These are phyloP conservation scores for Laburnicola sp. DNA, from an alignment of 2,329 filamentous ascomycete species.

Conservation along the genomic window DNA sequence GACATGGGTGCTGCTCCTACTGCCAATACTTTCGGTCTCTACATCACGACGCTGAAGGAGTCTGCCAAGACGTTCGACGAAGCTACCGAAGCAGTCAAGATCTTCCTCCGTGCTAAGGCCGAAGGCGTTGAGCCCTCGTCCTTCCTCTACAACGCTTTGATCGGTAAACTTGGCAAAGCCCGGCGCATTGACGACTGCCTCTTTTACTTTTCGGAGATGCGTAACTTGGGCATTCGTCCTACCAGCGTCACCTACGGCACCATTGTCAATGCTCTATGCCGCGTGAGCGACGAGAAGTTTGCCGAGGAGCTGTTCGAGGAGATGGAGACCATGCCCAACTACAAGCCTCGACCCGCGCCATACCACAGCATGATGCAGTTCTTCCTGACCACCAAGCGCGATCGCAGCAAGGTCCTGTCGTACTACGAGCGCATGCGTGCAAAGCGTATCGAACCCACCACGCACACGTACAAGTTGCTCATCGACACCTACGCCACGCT, in stretches of 20 bases:
- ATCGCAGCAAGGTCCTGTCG: slow-evolving; percentile 86
- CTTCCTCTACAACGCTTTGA: slow-evolving; percentile 97
- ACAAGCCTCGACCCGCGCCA: slow-evolving; percentile 93
- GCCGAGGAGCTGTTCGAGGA: slow-evolving; percentile 98
- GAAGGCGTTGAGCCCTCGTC: slow-evolving; percentile 96
- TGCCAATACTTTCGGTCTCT: slow-evolving; percentile 95
- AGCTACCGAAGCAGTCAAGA: slow-evolving; percentile 93
- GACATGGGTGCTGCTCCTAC: slow-evolving; percentile 90
- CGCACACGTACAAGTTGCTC: slow-evolving; percentile 96
- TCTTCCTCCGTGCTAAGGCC: slow-evolving; percentile 89
- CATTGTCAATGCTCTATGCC: slow-evolving; percentile 95
- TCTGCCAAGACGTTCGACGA: slow-evolving; percentile 98
- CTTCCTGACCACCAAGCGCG: slow-evolving; percentile 95
- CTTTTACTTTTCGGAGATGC: slow-evolving; percentile 98
- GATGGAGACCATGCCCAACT: slow-evolving; percentile 98
- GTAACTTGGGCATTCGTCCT: slow-evolving; percentile 84
- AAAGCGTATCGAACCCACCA: slow-evolving; percentile 84
- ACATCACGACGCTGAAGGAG: slow-evolving; percentile 98
- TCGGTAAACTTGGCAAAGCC: slow-evolving; percentile 97
- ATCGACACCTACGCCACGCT: slow-evolving; percentile 94
- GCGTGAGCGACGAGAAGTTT: slow-evolving; percentile 96
- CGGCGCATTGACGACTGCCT: slow-evolving; percentile 97
- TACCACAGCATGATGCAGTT: slow-evolving; percentile 99
- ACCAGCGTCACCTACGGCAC: slow-evolving; percentile 98
- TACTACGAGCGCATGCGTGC: slow-evolving; percentile 95